phyloP scores from a whole-genome alignment of 352 stramenopile species.

The Elongisporangium undulatum region DNA sequence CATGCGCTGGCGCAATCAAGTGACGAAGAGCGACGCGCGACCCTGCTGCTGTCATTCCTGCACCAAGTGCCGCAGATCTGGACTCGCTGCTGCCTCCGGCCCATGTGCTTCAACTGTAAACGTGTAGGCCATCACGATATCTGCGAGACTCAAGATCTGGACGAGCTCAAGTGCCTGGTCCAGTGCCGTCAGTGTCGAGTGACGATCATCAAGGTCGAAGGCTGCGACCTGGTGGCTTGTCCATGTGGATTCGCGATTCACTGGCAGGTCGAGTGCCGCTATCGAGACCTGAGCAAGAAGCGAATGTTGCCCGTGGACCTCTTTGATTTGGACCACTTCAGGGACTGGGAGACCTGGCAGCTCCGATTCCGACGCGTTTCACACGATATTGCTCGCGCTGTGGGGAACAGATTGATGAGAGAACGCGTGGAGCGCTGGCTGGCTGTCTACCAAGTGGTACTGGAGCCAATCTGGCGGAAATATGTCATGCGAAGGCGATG shows the following conservation, averaged over 20 bases:
- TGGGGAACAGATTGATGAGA: too few species aligned
- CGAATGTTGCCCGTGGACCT: slow-evolving; percentile 27
- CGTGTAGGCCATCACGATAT: slow-evolving; percentile 28
- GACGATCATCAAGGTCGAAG: slow-evolving; percentile 46
- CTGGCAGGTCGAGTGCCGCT: slow-evolving; percentile 19
- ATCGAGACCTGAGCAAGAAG: slow-evolving; percentile 11
- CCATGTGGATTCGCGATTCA: slow-evolving; percentile 28
- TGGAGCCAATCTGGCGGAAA: too few species aligned
- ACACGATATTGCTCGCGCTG: too few species aligned
- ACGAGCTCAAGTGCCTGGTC: slow-evolving; percentile 22
- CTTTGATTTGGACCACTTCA: slow-evolving; percentile 19
- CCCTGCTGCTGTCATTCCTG: slow-evolving; percentile 31
- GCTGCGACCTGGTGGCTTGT: slow-evolving; percentile 33
- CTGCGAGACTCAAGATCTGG: slow-evolving; percentile 12
- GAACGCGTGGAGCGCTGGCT: neutral
- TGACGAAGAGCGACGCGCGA: slow-evolving; percentile 40
- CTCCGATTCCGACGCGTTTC: too few species aligned
- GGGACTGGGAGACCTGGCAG: slow-evolving; percentile 14
- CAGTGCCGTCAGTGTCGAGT: slow-evolving; percentile 36
- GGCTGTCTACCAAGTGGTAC: too few species aligned
- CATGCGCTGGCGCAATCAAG: slow-evolving; percentile 13
- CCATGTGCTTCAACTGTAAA: slow-evolving; percentile 55
- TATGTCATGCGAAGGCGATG: too few species aligned
- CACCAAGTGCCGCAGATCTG: slow-evolving; percentile 22
- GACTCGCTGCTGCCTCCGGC: slow-evolving; percentile 24